Base-by-base conservation (phyloP, 306 rosid genomes). In the Vicia sativa region DNA sequence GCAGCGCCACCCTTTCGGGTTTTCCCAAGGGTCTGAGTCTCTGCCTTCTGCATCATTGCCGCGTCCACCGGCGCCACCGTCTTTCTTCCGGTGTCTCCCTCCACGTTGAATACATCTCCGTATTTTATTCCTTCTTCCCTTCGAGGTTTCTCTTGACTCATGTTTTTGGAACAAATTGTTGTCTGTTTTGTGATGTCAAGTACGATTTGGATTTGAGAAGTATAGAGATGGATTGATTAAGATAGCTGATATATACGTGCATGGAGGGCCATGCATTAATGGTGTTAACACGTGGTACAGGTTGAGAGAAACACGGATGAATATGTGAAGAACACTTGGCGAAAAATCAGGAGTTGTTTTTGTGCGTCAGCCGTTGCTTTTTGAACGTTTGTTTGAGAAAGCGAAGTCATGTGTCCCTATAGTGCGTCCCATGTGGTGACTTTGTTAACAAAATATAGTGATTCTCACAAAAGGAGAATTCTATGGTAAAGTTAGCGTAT, bases 71-170 rank as follows among this genome's bases (percentile, higher is more conserved):
- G 86, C 4, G 82, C 37, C 46, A 80, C 85, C 49, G 62, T 21
- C 71, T 80, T 79, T 18, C 43, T 45, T 5, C 74, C 79, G 2
- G 87, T 78, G 18, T 74, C 81, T 3, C 89, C 84, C 19, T 82
- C 14, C 14, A 76, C 77, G 2, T 62, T 63, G 31, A 84, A 83
- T 4, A 78, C 55, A 35, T 87, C 91, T 3, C 84, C 87, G 4
- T 82, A 80, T 41, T 62, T 84, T 31, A 72, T 35, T 16, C 78
- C 68, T 60, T 70, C 72, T 54, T 73, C 57, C 74, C 39, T 79
- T 34, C 18, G 55, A 7, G 76, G 78, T 62, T 90, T 81, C 13
- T 79, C 79, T 49, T 88, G 88, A 67, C 83, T 81, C 92, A 78
- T 87, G 31, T 61, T 61, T 35, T n/a, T 15, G 9, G 9, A 16